Base-by-base conservation (phyloP, 1,284 basidiomycete genomes). In the Puccinia coronata region DNA sequence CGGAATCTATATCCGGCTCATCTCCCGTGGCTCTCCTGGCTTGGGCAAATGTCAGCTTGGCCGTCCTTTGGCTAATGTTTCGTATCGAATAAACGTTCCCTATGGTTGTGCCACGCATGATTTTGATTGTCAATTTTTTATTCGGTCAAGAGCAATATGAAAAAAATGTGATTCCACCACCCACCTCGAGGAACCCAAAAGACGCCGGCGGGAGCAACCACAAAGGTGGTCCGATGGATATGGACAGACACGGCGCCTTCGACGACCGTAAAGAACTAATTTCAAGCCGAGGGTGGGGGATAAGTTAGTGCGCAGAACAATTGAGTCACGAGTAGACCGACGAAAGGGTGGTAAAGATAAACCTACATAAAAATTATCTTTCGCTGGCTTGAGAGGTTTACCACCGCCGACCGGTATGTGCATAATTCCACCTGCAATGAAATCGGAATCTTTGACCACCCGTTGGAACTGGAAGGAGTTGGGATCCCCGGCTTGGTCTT, bases 31-130 rank as follows among this genome's bases (percentile, higher is more conserved):
- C 87, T 87, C 93, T 93, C 51, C 95, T 90, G 0, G 93, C 93
- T 87, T 98, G 97, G 0, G 95, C 92, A 87, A 99, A 99, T 88
- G 96, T 96, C 11, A 99, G 87, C 84, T 90, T 91, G 16, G 92
- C 92, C 72, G 92, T 91, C 41, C 93, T 90, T 61, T 92, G 89
- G 25, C 90, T 91, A 31, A 96, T 91, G 86, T 98, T 98, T 84
- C 92, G 90, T 85, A 99, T 93, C 77, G 90, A 90, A 86, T 99
- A 99, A 9, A 90, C 90, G 86, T 99, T 99, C 39, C 94, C 95
- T 93, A 47, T 23, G n/a, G n/a, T n/a, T n/a, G n/a, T n/a, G n/a
- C n/a, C 39, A 14, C 1, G 18, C 0, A n/a, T 43, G 3, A 43
- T 53, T 31, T 36, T 18, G 14, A 23, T 34, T 72, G 12, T n/a